Evolutionary conservation across 2,329 filamentous ascomycete genomes (phyloP), one percentile per base, ranked within the genome.

Genomic region (Lithohypha guttulata): DNA sequence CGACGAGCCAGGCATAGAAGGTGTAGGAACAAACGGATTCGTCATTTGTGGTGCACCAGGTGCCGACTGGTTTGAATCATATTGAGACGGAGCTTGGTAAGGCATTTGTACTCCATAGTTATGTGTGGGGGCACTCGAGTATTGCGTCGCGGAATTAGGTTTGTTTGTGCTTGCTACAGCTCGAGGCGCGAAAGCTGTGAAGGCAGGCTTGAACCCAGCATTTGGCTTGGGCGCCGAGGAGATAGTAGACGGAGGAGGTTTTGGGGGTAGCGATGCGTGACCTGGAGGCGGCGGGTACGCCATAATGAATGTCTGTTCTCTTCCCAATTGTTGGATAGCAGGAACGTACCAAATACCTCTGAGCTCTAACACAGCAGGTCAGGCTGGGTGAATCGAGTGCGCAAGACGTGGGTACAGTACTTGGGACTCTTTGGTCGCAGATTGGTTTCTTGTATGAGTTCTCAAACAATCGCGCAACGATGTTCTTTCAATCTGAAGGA

Each of bases 241-340:
- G 46, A 59, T 60, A 23, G 64, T 58, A 18, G 77, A 68, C 37
- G 77, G 73, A 28, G 84, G 83, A 45, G 84, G 84, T 52, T 82
- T 79, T 47, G 84, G 77, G 49, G 84, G 84, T 26, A 93, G 79
- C 51, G 81, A 84, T 55, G 58, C 73, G 65, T 53, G 65, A 72
- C 82, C 82, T 84, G 84, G 81, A 81, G 81, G 81, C 59, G 79
- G 80, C 64, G 82, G 80, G 73, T 84, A 84, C 65, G 82, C 80
- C 84, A 89, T 89, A 66, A 68, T 70, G 67, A 69, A 67, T 54
- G 61, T 59, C 51, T 54, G 57, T 54, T 56, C 62, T 56, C 56
- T 35, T 49, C 14, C 20, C 48, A 54, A 44, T 53, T 43, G 17
- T 48, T 42, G 48, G 33, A 15, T 36, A 9, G 51, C 49, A 51